Percentiles rank a stretch among this genome's conserved stretches.
Evolutionary conservation across 2,329 filamentous ascomycete genomes (phyloP).

Genomic region (Trichoderma koningiopsis): DNA sequence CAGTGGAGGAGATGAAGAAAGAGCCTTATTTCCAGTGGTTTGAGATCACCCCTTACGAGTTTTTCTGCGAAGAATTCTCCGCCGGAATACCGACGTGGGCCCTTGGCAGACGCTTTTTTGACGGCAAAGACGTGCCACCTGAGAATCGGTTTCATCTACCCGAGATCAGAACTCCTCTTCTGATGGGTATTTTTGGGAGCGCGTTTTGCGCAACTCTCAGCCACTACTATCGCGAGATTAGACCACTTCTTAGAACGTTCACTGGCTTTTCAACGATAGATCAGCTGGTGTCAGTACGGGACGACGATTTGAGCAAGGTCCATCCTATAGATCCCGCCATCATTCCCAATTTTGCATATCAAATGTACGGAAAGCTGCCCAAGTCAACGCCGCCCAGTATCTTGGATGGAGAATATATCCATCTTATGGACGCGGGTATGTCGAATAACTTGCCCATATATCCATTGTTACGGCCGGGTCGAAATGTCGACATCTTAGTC

Average conservation of each 20-base stretch:
- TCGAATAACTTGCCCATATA: conserved; percentile 97
- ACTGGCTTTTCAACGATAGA: conserved; percentile 78
- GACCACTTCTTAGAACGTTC: conserved; percentile 76
- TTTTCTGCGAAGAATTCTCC: conserved; percentile 89
- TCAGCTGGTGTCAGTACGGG: conserved; percentile 77
- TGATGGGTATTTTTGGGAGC: conserved; percentile 95
- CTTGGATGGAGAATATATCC: conserved; percentile 69
- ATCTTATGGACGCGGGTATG: conserved; percentile 97
- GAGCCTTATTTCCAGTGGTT: conserved; percentile 98
- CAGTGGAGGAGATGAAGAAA: conserved; percentile 56
- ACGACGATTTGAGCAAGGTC: conserved; percentile 83
- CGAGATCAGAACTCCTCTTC: conserved; percentile 77
- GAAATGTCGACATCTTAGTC: conserved; percentile 85
- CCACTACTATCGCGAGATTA: conserved; percentile 93
- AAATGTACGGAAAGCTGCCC: conserved; percentile 75
- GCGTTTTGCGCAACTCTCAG: conserved; percentile 95
- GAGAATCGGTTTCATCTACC: conserved; percentile 73
- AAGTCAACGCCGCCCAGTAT: conserved; percentile 77
- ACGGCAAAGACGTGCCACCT: conserved; percentile 57
- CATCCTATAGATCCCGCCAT: conserved; percentile 92
- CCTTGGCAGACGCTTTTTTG: conserved; percentile 78
- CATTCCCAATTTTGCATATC: conserved; percentile 86
- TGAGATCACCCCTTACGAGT: conserved; percentile 90
- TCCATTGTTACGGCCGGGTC: conserved; percentile 82
- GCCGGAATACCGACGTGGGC: conserved; percentile 96